Conservation (phyloP, 768 basidiomycete species). For the Nidularia sp. region DNA sequence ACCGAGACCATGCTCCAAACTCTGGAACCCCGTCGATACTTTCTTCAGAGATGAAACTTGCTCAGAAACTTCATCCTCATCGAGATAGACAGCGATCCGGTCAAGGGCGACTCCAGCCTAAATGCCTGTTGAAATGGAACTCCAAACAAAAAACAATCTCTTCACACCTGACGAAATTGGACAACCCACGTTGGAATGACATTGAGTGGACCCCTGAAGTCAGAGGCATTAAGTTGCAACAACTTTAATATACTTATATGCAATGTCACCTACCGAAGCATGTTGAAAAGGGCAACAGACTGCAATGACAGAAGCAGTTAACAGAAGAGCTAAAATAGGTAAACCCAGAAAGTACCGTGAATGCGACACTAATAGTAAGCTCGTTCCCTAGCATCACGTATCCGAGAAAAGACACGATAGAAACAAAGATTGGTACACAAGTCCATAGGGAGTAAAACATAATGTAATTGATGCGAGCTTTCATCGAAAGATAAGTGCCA, state of each 20-base stretch:
- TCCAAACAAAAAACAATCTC: background rate
- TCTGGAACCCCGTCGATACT: slow-evolving; percentile 13
- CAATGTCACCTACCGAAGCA: slow-evolving; percentile 56
- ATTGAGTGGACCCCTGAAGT: slow-evolving; percentile 61
- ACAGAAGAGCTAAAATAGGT: background rate
- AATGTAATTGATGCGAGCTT: slow-evolving; percentile 65
- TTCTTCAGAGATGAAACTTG: slow-evolving; percentile 56
- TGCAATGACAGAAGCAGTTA: slow-evolving; percentile 11
- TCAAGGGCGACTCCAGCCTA: slow-evolving; percentile 62
- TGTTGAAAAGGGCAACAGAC: slow-evolving; percentile 79
- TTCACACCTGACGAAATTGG: slow-evolving; percentile 58
- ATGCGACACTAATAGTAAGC: slow-evolving; percentile 76
- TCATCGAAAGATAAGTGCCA: background rate
- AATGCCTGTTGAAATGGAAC: background rate
- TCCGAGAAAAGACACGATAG: slow-evolving; percentile 73
- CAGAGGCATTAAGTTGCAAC: background rate
- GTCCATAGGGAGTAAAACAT: slow-evolving; percentile 73
- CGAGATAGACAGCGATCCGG: slow-evolving; percentile 65
- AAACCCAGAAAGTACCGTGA: slow-evolving; percentile 50
- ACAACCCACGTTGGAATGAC: slow-evolving; percentile 79
- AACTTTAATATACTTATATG: background rate
- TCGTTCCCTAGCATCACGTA: slow-evolving; percentile 71
- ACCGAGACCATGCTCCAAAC: slow-evolving; percentile 43
- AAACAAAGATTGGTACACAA: slow-evolving; percentile 74
- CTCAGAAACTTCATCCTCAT: slow-evolving; percentile 65